These are phyloP conservation scores for Aechmea fasciata DNA, from an alignment of 176 grass and related monocot species.

Conservation along the genomic window DNA sequence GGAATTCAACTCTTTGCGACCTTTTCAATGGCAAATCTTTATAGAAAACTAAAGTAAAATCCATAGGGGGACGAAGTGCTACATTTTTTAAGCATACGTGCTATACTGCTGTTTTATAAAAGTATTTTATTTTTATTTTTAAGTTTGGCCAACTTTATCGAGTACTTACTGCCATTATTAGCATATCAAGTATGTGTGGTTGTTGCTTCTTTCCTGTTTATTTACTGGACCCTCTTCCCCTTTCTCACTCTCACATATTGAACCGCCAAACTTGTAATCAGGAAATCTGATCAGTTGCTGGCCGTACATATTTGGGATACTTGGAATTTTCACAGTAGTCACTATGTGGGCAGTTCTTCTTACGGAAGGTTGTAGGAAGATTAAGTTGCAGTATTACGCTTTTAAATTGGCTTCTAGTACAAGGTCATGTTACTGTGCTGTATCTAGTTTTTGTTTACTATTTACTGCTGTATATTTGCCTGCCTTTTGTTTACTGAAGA, in stretches of 20 bases:
- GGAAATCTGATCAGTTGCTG: constrained; percentile 55
- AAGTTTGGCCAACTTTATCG: too few relatives aligned
- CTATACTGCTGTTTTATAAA: too few relatives aligned
- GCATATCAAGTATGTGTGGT: too few relatives aligned
- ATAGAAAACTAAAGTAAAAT: too few relatives aligned
- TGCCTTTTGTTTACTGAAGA: constrained; percentile 12
- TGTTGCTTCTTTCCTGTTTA: not conserved
- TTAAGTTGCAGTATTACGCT: constrained; percentile 92
- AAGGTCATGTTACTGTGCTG: constrained; percentile 38
- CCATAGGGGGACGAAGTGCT: too few relatives aligned
- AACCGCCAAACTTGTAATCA: constrained; percentile 23
- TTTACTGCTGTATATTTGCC: not conserved
- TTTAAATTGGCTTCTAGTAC: constrained; percentile 88
- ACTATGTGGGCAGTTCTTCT: constrained; percentile 93
- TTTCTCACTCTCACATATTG: not conserved
- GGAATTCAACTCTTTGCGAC: too few relatives aligned
- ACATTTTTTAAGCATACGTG: too few relatives aligned
- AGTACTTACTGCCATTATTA: too few relatives aligned
- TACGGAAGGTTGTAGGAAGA: constrained; percentile 95
- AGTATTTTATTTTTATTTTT: too few relatives aligned
- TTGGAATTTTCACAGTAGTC: constrained; percentile 64
- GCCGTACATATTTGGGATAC: constrained; percentile 64
- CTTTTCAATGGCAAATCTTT: too few relatives aligned
- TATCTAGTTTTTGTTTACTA: constrained; percentile 7
- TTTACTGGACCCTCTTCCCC: not conserved